Evolutionary conservation across 1,139 yeast species (phyloP), one percentile per base, ranked within the genome.

Genomic region (Yamadazyma songkhlaensis): DNA sequence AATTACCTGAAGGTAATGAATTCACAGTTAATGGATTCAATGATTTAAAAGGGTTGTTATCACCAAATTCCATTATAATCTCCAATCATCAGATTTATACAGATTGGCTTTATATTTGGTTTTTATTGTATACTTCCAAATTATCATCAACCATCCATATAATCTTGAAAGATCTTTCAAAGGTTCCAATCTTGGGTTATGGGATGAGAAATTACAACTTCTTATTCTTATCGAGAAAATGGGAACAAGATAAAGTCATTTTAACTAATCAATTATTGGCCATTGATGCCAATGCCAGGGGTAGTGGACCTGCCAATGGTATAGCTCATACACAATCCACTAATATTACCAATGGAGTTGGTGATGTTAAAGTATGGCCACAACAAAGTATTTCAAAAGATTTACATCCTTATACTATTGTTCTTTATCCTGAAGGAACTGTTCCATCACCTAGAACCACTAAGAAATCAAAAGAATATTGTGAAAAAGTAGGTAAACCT

Each of bases 21-120:
- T 54, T 37, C 12, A 25, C 27, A 10, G 31, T 26, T 4, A 29
- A 31, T 20, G 34, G 45, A 3, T 44, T 48, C 17, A 67, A 67
- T 2, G 46, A 62, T 17, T 43, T 75, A 12, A 46, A 54, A 14
- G 51, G 67, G 13, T 45, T 48, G 3, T 52, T 80, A 12, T 59
- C 67, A 9, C 72, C 74, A 8, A 71, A 81, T 36, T 77, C 89
- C 1, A 74, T 87, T 3, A 51, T 83, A 37, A 80, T 87, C 28
- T 78, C 94, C 13, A 92, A 92, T 56, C 98, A 92, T 60, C 97
- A 90, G 61, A 82, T 90, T 15, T 90, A 92, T 56, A 81, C 95
- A 3, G 99, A 92, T 59, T 92, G 99, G 99, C 73, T 87, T 13
- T 89, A 79, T 53, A 55, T 89, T 39, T 92, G 99, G 99, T 92